phyloP scores from a whole-genome alignment of 176 grass and related monocot species.

The Chloris gayana region DNA sequence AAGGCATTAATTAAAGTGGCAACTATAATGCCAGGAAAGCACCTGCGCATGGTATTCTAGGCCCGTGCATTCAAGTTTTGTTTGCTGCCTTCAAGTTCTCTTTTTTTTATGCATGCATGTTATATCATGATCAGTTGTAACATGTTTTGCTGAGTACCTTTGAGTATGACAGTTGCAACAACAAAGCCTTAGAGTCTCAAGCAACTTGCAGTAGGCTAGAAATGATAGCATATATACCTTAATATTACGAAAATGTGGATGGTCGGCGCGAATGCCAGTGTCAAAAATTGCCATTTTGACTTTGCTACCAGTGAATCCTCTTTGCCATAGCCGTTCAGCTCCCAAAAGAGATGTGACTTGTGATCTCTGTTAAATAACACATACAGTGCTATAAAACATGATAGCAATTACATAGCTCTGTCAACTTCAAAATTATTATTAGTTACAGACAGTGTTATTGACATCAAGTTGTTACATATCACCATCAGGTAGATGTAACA shows the following conservation, averaged over 20 bases:
- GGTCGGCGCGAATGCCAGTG: slow-evolving; percentile 91
- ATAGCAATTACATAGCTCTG: neutral
- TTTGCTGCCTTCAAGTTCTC: neutral
- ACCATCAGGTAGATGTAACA: neutral
- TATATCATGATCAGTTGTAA: slow-evolving; percentile 7
- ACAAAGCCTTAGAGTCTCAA: too few species aligned
- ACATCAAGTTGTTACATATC: neutral
- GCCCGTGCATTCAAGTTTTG: neutral
- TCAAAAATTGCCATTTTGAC: slow-evolving; percentile 99
- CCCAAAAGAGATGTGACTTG: slow-evolving; percentile 95
- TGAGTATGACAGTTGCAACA: neutral
- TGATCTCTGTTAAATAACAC: slow-evolving; percentile 66
- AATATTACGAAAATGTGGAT: slow-evolving; percentile 97
- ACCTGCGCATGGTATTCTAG: neutral
- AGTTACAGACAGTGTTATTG: slow-evolving; percentile 11
- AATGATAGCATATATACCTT: slow-evolving; percentile 56
- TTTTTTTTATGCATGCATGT: neutral
- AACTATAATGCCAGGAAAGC: neutral
- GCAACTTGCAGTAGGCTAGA: too few species aligned
- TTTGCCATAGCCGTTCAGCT: slow-evolving; percentile 80
- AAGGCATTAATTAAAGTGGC: neutral
- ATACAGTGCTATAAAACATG: slow-evolving; percentile 30
- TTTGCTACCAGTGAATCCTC: slow-evolving; percentile 83
- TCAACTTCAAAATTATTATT: slow-evolving; percentile 22
- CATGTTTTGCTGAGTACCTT: slow-evolving; percentile 19